Base-by-base conservation (phyloP, 139 green algal species). In the Micromonas pusilla region DNA sequence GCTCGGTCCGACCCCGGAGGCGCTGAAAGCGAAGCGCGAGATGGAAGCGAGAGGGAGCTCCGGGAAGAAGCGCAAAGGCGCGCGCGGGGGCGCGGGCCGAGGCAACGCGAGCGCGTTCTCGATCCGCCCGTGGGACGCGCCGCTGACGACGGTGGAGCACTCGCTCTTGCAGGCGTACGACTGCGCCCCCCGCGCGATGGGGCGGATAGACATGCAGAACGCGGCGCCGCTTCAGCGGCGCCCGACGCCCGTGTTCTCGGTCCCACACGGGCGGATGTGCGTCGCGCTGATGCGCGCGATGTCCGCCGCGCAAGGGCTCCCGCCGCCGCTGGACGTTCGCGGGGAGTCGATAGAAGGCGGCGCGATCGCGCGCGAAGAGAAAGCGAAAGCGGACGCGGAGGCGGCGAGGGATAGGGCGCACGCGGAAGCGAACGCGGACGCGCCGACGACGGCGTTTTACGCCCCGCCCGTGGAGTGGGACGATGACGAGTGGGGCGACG, bases 131-230 rank as follows among this genome's bases (percentile, higher is more conserved):
- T 52, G 33, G 65, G 65, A 72, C 33, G 65, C 65, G 3, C 65
- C 65, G n/a, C 65, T 72, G 32, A 21, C 32, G 23, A 4, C 3
- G 2, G 65, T 33, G 28, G 33, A 23, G n/a, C 4, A 5, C 13
- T 32, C 65, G n/a, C 32, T 72, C 32, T 16, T 72, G 30, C 38
- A 30, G n/a, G 30, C 65, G n/a, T 72, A 72, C 65, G 30, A 72
- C 2, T 45, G 38, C 30, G 9, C 62, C 9, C 2, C 26, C 23
- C 36, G 30, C 21, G 37, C 68, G 53, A 23, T 62, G 68, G 21
- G 13, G 23, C 34, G 36, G 36, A 37, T 63, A 26, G 68, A 62
- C 36, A 5, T 75, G 34, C 9, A n/a, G 21, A 16, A 13, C 5
- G 25, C 37, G 0, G 23, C 38, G 37, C 36, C 37, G 1, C 53